phyloP scores from a whole-genome alignment of 805 yeast species.

The Nakazawaea pomicola region DNA sequence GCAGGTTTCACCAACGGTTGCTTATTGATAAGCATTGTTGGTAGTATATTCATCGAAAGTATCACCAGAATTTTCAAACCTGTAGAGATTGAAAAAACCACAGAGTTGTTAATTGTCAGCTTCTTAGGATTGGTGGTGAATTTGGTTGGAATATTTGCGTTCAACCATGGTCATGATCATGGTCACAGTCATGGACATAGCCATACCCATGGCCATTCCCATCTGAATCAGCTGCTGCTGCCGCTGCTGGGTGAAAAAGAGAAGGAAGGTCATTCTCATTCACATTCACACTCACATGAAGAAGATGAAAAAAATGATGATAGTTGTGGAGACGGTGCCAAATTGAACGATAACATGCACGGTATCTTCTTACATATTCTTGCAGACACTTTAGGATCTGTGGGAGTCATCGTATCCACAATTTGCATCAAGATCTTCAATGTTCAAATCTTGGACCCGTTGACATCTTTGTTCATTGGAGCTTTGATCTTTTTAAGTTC shows the following conservation, averaged over 20 bases:
- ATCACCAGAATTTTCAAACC: constrained; percentile 77
- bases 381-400: constrained; percentile 96
- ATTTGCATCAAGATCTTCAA: constrained; percentile 59
- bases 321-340: constrained; percentile 30
- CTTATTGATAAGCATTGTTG: constrained; percentile 79
- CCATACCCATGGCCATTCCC: constrained; percentile 28
- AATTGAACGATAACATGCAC: constrained; percentile 69
- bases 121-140: constrained; percentile 82
- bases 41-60: constrained; percentile 84
- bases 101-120: constrained; percentile 82
- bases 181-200: constrained; percentile 38
- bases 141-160: constrained; percentile 88
- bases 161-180: constrained; percentile 74
- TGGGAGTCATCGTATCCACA: constrained; percentile 93
- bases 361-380: constrained; percentile 91
- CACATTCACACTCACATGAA: constrained; percentile 22
- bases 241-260: constrained; percentile 15
- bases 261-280: constrained; percentile 24
- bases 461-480: constrained; percentile 87
- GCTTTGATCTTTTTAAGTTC: constrained; percentile 75
- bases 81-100: constrained; percentile 69
- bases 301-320: constrained; percentile 19
- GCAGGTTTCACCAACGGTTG: constrained; percentile 97
- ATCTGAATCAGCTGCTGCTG: no score
- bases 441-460: constrained; percentile 83